Conservation (phyloP, 2,329 filamentous ascomycete genomes). For the Xylariaceae sp. region DNA sequence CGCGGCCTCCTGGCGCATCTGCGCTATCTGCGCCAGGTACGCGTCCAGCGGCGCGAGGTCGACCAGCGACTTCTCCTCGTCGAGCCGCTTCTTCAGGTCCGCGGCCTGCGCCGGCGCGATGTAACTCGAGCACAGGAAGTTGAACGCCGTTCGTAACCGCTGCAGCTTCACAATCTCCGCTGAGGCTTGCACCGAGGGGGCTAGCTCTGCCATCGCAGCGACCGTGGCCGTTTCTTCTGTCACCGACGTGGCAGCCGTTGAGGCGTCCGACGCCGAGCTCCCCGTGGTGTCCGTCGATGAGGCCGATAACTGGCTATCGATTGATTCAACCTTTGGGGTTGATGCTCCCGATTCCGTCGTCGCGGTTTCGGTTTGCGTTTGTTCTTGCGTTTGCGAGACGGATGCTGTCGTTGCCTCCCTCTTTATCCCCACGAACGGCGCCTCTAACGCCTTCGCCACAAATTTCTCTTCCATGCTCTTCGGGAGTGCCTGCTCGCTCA, state of each 20-base stretch:
- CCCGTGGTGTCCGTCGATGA: conserved; percentile 41
- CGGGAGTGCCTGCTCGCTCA: conserved; percentile 69
- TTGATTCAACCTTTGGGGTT: conserved; percentile 36
- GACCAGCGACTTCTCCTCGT: conserved; percentile 42
- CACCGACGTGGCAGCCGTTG: conserved; percentile 51
- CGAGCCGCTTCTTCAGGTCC: conserved; percentile 46
- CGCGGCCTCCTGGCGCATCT: conserved; percentile 70
- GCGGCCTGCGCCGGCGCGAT: conserved; percentile 49
- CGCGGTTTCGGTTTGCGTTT: conserved; percentile 11
- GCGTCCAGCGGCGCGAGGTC: conserved; percentile 73
- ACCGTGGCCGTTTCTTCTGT: conserved; percentile 20
- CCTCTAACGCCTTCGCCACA: conserved; percentile 73
- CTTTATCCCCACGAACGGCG: conserved; percentile 71
- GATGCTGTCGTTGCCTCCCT: conserved; percentile 49
- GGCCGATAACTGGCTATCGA: conserved; percentile 48
- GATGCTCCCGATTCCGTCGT: conserved; percentile 24
- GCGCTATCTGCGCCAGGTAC: conserved; percentile 68
- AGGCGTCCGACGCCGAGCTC: conserved; percentile 43
- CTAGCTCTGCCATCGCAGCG: conserved; percentile 34
- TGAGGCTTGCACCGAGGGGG: conserved; percentile 50
- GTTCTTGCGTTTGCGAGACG: conserved; percentile 22
- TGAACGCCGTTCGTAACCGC: conserved; percentile 64
- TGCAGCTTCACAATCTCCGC: conserved; percentile 60
- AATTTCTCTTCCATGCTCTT: conserved; percentile 84
- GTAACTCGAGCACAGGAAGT: conserved; percentile 67